Conservation (phyloP, 768 basidiomycete species). For the Tricholoma sp. region DNA sequence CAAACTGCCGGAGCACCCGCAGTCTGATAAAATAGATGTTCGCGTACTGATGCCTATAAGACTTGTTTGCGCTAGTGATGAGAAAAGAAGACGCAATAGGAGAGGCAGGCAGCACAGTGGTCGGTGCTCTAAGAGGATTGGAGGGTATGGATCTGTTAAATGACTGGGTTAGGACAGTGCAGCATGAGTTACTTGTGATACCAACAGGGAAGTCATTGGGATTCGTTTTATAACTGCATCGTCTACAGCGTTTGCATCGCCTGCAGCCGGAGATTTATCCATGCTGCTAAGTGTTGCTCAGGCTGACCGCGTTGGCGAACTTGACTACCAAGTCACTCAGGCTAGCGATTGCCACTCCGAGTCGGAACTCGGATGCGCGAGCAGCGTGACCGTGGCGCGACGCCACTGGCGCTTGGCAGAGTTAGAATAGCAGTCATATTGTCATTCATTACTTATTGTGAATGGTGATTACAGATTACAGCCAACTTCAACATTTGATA, state of each 20-base stretch:
- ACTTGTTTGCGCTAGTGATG: constrained; percentile 36
- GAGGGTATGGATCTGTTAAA: constrained; percentile 19
- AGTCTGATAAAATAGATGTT: constrained; percentile 53
- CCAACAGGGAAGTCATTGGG: not conserved
- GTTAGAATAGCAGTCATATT: no score
- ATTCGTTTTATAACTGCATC: not conserved
- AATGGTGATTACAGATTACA: no score
- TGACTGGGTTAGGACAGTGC: not conserved
- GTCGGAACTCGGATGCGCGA: no score
- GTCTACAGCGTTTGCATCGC: not conserved
- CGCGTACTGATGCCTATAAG: constrained; percentile 53
- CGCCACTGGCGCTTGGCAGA: no score
- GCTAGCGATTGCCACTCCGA: no score
- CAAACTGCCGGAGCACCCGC: constrained; percentile 31
- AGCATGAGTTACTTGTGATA: not conserved
- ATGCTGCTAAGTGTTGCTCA: not conserved
- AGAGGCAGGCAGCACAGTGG: constrained; percentile 31
- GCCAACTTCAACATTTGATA: not conserved
- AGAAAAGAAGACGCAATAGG: constrained; percentile 40
- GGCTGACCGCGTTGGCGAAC: no score
- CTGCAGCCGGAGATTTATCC: not conserved
- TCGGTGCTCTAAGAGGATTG: constrained; percentile 28
- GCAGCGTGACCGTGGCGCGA: not conserved
- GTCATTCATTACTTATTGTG: no score
- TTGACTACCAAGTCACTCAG: no score